Evolutionary conservation across 768 basidiomycete genomes (phyloP), one percentile per base, ranked within the genome.

Genomic region (Clathrus columnatus): DNA sequence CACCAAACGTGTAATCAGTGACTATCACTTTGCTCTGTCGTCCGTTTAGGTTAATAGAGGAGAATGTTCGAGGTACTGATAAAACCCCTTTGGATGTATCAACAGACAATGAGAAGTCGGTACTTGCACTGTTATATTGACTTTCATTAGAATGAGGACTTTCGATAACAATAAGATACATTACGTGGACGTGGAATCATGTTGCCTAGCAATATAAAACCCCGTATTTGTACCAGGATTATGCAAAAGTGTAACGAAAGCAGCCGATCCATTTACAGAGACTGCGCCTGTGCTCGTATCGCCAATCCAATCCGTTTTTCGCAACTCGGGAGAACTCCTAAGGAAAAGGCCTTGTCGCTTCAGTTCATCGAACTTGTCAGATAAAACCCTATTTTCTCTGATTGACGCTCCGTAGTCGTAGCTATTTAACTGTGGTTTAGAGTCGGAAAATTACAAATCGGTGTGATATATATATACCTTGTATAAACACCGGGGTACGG

Each of bases 341-440:
- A 91, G 68, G 74, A 92, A 92, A 17, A 90, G 65, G 17, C 79
- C 83, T 63, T 91, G 81, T 18, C 82, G 76, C 65, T 91, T 92
- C 49, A 92, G 72, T 62, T 92, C 90, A 54, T 81, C 75, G 66
- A 76, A 87, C 66, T 92, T 92, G 5, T 74, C 65, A 0, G 80
- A 80, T 42, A 91, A 64, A 16, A 76, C 76, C 21, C 90, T 77
- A 21, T 76, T 77, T 70, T 92, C 90, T 16, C 54, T 23, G 45
- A 70, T 70, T 1, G 67, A 58, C 18, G 63, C 60, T 5, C 88
- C 89, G 55, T 92, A 92, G 68, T 92, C 90, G 54, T 92, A 92
- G 23, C 86, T 88, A 2, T 78, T 65, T 67, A 21, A 63, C 57
- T 50, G 45, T 48, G 54, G 61, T 23, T 6, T 36, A 36, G 14